Percentiles rank a stretch among this genome's conserved stretches.
Evolutionary conservation across 306 rosid genomes (phyloP).

Genomic region (Luffa aegyptiaca): DNA sequence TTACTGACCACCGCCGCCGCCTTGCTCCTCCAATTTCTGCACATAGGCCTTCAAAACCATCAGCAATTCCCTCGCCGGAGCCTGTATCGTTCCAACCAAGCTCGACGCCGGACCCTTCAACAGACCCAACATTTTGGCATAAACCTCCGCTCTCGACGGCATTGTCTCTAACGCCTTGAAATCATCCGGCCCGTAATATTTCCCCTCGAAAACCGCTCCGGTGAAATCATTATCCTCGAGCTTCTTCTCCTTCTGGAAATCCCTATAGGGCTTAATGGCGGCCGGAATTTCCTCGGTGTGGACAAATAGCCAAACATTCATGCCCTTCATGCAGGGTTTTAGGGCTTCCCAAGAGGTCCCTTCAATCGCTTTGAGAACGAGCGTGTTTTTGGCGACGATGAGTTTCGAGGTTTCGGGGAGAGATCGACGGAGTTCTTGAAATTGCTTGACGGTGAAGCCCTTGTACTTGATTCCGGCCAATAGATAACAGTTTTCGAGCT

Average conservation of each 20-base stretch:
- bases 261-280: constrained; percentile 73
- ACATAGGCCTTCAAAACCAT: constrained; percentile 72
- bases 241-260: constrained; percentile 79
- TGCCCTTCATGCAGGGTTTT: constrained; percentile 90
- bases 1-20: constrained; percentile 24
- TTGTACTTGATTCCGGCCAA: constrained; percentile 80
- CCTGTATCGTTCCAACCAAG: constrained; percentile 69
- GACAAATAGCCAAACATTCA: constrained; percentile 93
- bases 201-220: constrained; percentile 89
- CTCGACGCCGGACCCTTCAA: constrained; percentile 55
- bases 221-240: constrained; percentile 73
- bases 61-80: constrained; percentile 71
- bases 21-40: constrained; percentile 57
- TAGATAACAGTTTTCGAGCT: constrained; percentile 70
- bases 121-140: constrained; percentile 60
- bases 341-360: constrained; percentile 72
- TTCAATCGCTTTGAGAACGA: constrained; percentile 71
- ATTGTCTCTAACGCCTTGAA: constrained; percentile 56
- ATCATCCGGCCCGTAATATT: constrained; percentile 65
- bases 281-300: constrained; percentile 84
- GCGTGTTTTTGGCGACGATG: constrained; percentile 85
- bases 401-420: constrained; percentile 66
- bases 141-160: constrained; percentile 78
- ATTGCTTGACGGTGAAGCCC: constrained; percentile 76
- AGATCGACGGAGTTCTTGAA: constrained; percentile 64